A percentile compares a stretch with the other conserved stretches of the same genome.
Evolutionary conservation across 805 yeast species (phyloP).

Genomic region (Debaryomyces castellii): DNA sequence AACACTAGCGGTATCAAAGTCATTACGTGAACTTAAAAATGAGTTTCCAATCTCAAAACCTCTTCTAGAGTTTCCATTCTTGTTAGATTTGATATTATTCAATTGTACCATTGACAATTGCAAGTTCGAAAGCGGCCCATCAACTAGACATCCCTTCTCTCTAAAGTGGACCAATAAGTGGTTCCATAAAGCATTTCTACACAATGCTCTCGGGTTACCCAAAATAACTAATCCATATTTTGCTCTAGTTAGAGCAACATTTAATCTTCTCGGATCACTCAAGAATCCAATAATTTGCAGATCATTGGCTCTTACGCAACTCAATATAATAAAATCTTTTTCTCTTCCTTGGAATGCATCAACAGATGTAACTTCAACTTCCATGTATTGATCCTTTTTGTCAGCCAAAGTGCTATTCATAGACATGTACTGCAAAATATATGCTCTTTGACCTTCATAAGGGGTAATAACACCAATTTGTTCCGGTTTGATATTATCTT

Average conservation of each 20-base stretch:
- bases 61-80: constrained; percentile 2
- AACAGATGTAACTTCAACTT: constrained; percentile 75
- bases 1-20: constrained; percentile 28
- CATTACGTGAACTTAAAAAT: constrained; percentile 10
- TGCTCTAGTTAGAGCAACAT: constrained; percentile 46
- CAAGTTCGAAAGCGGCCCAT: constrained; percentile 80
- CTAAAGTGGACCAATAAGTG: constrained; percentile 73
- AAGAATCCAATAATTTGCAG: constrained; percentile 41
- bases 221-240: constrained; percentile 51
- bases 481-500: constrained; percentile 72
- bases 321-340: constrained; percentile 42
- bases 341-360: constrained; percentile 47
- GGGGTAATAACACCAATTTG: constrained; percentile 95
- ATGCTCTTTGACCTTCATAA: constrained; percentile 90
- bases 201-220: constrained; percentile 81
- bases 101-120: constrained; percentile 67
- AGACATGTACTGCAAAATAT: constrained; percentile 74
- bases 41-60: constrained; percentile 12
- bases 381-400: constrained; percentile 55
- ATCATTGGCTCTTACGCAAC: constrained; percentile 46
- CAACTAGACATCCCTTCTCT: constrained; percentile 84
- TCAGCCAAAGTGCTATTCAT: constrained; percentile 63
- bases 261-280: constrained; percentile 43
- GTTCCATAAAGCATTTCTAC: constrained; percentile 75
- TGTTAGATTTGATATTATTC: constrained; percentile 27